Evolutionary conservation across 2,329 filamentous ascomycete genomes (phyloP), one percentile per base, ranked within the genome.

Genomic region (Fusarium oligoseptatum): DNA sequence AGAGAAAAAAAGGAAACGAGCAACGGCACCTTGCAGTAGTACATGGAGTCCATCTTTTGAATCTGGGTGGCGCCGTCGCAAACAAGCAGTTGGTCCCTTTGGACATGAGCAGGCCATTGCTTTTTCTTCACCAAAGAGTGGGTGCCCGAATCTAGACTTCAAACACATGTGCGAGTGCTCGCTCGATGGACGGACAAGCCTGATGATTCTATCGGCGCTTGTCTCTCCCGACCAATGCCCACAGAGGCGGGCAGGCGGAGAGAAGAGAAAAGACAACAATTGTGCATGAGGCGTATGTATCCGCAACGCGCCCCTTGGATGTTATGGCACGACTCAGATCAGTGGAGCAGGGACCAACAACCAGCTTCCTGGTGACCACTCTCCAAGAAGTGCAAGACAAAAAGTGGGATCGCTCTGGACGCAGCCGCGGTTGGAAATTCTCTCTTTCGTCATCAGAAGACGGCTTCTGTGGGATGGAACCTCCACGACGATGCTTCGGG

Each of bases 191-290:
- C 43, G 29, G 63, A 29, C 41, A 22, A 68, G 41, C 56, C 48
- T 57, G 58, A 34, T 65, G 48, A 60, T 20, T 10, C 50, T 36
- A 24, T 61, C 36, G 39, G 52, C 27, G 29, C 27, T 45, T 60
- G 67, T 57, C 63, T 24, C 29, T 68, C 64, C 48, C 45, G 50
- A 17, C 55, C 39, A 62, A 58, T 63, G 57, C 37, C 60, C 61
- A 66, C 58, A 65, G 64, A 68, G 50, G 34, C 57, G 69, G 57
- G 64, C 73, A 72, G 55, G 66, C 71, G 48, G 76, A 75, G 76
- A 58, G 70, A 78, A 77, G 76, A 72, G 74, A 70, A 60, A 77
- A 52, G 27, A 77, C 70, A 64, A 56, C 50, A 74, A 45, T 50
- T 61, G 69, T 66, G 60, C 69, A 52, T 64, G 52, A 69, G 60